Percentiles rank a stretch among this genome's conserved stretches.
phyloP scores from a whole-genome alignment of 352 stramenopile species.

The Phytophthora fragariaefolia region DNA sequence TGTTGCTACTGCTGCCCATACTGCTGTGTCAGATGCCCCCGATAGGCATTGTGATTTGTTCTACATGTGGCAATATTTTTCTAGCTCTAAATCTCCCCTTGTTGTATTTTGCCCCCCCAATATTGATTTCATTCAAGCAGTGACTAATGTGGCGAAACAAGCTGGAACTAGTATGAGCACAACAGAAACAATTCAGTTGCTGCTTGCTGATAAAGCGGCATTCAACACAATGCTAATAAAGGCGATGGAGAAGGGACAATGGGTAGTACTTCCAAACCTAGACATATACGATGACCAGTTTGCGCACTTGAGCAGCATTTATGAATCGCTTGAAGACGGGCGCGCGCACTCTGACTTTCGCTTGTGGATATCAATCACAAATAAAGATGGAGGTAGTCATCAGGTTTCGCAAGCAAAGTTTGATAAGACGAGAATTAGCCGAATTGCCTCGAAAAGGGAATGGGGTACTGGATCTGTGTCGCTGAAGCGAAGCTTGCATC shows the following conservation, averaged over 20 bases:
- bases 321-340: conserved; percentile 36
- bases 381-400: not conserved
- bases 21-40: conserved; percentile 11
- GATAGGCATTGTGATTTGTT: conserved; percentile 22
- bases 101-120: conserved; percentile 37
- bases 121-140: conserved; percentile 45
- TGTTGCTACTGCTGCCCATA: conserved; percentile 24
- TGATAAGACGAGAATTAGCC: conserved; percentile 2
- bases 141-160: conserved; percentile 36
- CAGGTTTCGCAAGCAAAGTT: not conserved
- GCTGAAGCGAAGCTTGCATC: conserved; percentile 32
- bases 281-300: conserved; percentile 35
- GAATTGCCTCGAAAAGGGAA: conserved; percentile 9
- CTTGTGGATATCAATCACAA: conserved; percentile 53
- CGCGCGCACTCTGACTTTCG: conserved; percentile 66
- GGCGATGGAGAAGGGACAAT: conserved; percentile 60
- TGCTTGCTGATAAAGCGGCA: conserved; percentile 15
- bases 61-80: conserved; percentile 51
- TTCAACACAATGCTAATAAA: conserved; percentile 47
- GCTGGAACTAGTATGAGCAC: conserved; percentile 47
- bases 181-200: conserved; percentile 24
- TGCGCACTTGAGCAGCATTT: conserved; percentile 34
- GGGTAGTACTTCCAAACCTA: conserved; percentile 55
- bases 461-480: conserved; percentile 26
- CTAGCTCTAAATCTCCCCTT: conserved; percentile 38